phyloP scores from a whole-genome alignment of 2,329 filamentous ascomycete genomes.

The Harringtonia lauricola region DNA sequence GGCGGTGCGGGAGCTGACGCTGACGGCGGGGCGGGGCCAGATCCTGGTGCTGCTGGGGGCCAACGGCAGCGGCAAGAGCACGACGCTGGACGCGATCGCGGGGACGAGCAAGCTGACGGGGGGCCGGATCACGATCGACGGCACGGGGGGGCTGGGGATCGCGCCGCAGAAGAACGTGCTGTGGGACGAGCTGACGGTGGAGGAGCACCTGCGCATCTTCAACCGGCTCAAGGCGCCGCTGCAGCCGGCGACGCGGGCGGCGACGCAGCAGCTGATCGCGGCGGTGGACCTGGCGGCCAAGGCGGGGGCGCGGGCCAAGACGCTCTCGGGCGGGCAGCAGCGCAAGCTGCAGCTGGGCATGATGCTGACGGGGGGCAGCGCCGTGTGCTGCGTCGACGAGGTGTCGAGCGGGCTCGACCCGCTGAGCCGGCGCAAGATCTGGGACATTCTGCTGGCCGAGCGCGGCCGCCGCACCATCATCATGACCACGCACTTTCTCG shows the following conservation, averaged over 20 bases:
- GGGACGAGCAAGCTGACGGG: slow-evolving; percentile 68
- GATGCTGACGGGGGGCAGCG: slow-evolving; percentile 87
- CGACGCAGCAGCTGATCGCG: slow-evolving; percentile 52
- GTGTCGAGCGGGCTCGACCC: slow-evolving; percentile 84
- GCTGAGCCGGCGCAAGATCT: slow-evolving; percentile 76
- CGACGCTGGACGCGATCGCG: slow-evolving; percentile 78
- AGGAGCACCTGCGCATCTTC: slow-evolving; percentile 77
- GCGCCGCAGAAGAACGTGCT: slow-evolving; percentile 92
- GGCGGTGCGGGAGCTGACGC: slow-evolving; percentile 65
- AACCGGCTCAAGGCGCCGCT: slow-evolving; percentile 64
- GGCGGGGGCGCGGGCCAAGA: slow-evolving; percentile 58
- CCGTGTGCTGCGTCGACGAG: slow-evolving; percentile 84
- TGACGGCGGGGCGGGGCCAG: slow-evolving; percentile 64
- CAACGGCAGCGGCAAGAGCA: slow-evolving; percentile 85
- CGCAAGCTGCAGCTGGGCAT: slow-evolving; percentile 85
- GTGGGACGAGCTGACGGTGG: slow-evolving; percentile 80
- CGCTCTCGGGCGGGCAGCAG: slow-evolving; percentile 84
- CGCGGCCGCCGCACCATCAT: slow-evolving; percentile 73
- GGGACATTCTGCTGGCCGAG: slow-evolving; percentile 84
- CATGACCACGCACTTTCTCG: slow-evolving; percentile 85
- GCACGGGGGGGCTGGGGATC: slow-evolving; percentile 69
- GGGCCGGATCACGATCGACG: slow-evolving; percentile 68
- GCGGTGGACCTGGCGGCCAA: slow-evolving; percentile 70
- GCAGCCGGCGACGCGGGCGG: slow-evolving; percentile 41
- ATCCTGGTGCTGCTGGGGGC: slow-evolving; percentile 81